Evolutionary conservation across 1,139 yeast genomes (phyloP).

Genomic region (Kodamaea sp.): DNA sequence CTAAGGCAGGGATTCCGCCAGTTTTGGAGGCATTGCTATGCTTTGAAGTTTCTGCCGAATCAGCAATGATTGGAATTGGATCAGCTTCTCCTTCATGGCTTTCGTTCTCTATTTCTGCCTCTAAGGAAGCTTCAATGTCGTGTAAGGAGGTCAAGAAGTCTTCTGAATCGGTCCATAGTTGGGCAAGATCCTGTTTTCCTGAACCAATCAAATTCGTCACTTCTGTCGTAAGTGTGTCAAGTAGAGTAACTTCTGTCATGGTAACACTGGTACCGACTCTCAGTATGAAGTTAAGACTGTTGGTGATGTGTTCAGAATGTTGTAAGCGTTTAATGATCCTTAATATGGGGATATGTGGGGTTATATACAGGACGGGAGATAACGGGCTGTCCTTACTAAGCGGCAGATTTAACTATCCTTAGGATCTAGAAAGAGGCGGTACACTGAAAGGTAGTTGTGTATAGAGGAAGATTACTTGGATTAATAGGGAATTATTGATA

Average conservation of each 20-base stretch:
- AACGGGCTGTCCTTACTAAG: no score
- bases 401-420: no score
- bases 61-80: background rate
- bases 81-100: constrained; percentile 12
- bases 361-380: no score
- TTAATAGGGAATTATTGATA: no score
- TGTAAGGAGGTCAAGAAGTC: constrained; percentile 28
- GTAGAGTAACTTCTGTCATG: constrained; percentile 21
- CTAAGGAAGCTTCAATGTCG: constrained; percentile 29
- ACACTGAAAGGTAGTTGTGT: no score
- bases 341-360: no score
- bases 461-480: no score
- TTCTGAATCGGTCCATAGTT: constrained; percentile 27
- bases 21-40: background rate
- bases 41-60: background rate
- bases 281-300: no score
- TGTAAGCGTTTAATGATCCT: no score
- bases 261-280: no score
- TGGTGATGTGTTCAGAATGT: no score
- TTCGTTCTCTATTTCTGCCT: constrained; percentile 15
- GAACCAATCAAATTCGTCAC: constrained; percentile 22
- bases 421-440: no score
- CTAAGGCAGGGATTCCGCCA: constrained; percentile 7
- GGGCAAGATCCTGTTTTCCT: constrained; percentile 24
- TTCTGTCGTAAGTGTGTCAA: constrained; percentile 32